A percentile compares a stretch with the other conserved stretches of the same genome.
Conservation (phyloP, 2,329 filamentous ascomycete genomes). For the Monilinia aucupariae region DNA sequence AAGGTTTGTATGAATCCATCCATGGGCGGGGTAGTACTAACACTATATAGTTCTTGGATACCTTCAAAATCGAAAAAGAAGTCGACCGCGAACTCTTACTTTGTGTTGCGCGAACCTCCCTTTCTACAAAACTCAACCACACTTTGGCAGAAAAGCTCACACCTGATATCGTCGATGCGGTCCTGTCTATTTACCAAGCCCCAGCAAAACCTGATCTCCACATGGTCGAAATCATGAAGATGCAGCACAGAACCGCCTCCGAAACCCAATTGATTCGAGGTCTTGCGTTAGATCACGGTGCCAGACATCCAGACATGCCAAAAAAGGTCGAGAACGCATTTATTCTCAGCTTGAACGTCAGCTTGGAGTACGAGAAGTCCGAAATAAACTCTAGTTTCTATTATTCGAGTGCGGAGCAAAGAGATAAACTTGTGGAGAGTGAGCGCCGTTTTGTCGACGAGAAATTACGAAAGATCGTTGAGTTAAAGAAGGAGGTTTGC, state of each 20-base stretch:
- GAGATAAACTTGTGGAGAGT: conserved; percentile 96
- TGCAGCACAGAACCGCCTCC: conserved; percentile 95
- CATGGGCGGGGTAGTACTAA: conserved; percentile 18
- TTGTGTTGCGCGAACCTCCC: conserved; percentile 86
- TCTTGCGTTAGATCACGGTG: conserved; percentile 88
- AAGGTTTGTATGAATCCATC: conserved; percentile 52
- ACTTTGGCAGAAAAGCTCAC: conserved; percentile 86
- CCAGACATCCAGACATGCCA: conserved; percentile 96
- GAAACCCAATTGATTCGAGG: conserved; percentile 95
- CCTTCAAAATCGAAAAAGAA: conserved; percentile 82
- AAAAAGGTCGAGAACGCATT: conserved; percentile 93
- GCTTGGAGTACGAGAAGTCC: conserved; percentile 96
- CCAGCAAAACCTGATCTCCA: conserved; percentile 92
- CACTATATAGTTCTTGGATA: conserved; percentile 70
- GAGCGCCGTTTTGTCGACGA: conserved; percentile 93
- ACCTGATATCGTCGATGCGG: conserved; percentile 91
- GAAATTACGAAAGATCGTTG: conserved; percentile 95
- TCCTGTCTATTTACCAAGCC: conserved; percentile 86
- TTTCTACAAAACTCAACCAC: conserved; percentile 90
- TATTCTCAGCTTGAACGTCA: conserved; percentile 93
- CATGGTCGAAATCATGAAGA: conserved; percentile 99
- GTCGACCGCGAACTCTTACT: conserved; percentile 92
- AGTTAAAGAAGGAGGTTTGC: conserved; percentile 96
- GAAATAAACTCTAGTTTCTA: conserved; percentile 99
- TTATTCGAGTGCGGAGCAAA: conserved; percentile 93